phyloP scores from a whole-genome alignment of 2,329 filamentous ascomycete species.

The Fusarium irregulare region DNA sequence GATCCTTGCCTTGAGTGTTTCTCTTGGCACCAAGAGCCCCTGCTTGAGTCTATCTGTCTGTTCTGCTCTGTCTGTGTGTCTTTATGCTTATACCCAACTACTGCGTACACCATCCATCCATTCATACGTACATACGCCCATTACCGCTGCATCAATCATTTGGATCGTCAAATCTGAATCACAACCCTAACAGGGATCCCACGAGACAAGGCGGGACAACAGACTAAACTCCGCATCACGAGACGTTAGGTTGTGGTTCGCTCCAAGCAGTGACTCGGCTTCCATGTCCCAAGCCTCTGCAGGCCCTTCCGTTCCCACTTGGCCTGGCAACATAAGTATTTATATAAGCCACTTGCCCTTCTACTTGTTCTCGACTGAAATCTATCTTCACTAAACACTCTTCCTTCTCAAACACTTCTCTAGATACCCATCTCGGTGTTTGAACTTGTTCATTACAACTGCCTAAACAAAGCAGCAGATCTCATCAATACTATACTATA shows the following conservation, averaged over 20 bases:
- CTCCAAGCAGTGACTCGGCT: constrained; percentile 22
- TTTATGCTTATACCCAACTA: constrained; percentile 2
- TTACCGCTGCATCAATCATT: constrained; percentile 2
- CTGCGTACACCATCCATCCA: constrained; percentile 10
- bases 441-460: not conserved
- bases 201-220: constrained; percentile 10
- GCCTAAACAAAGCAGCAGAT: not conserved
- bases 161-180: constrained; percentile 25
- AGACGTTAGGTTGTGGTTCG: constrained; percentile 18
- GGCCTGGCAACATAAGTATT: not conserved
- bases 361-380: not conserved
- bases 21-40: constrained; percentile 11
- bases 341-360: constrained; percentile 21
- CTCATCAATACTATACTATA: not conserved
- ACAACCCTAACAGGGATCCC: constrained; percentile 28
- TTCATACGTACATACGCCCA: constrained; percentile 1
- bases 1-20: constrained; percentile 9
- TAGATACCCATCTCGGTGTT: constrained; percentile 3
- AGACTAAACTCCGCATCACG: constrained; percentile 31
- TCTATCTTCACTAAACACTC: not conserved
- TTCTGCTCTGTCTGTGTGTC: constrained; percentile 16
- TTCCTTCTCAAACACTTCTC: constrained; percentile 1
- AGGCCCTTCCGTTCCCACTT: not conserved
- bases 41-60: constrained; percentile 12
- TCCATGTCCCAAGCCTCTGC: not conserved